phyloP scores from a whole-genome alignment of 2,329 filamentous ascomycete genomes.

The Ploettnerulaceae sp. region DNA sequence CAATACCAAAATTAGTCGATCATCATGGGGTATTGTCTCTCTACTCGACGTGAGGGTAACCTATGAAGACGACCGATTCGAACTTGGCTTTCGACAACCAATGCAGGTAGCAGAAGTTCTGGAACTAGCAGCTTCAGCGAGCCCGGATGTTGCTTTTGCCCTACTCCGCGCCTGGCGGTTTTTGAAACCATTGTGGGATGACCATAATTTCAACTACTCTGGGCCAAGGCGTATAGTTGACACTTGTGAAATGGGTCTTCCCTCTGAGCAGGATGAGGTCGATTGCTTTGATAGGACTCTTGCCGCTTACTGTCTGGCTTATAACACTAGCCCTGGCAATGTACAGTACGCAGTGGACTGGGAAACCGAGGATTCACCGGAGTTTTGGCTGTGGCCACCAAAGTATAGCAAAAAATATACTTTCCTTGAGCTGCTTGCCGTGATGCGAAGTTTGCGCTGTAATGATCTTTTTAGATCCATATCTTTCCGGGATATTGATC shows the following conservation, averaged over 20 bases:
- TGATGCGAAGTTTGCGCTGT: slow-evolving; percentile 65
- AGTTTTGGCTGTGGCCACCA: slow-evolving; percentile 59
- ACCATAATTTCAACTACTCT: slow-evolving; percentile 56
- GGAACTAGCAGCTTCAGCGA: slow-evolving; percentile 58
- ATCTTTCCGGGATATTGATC: slow-evolving; percentile 58
- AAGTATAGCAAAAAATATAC: slow-evolving; percentile 50
- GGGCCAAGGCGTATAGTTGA: slow-evolving; percentile 53
- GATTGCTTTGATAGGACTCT: slow-evolving; percentile 61
- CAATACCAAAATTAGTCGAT: slow-evolving; percentile 41
- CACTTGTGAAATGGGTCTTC: slow-evolving; percentile 39
- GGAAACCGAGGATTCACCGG: slow-evolving; percentile 60
- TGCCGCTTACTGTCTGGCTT: slow-evolving; percentile 65
- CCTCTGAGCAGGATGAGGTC: slow-evolving; percentile 53
- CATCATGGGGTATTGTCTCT: slow-evolving; percentile 59
- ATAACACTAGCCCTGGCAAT: slow-evolving; percentile 58
- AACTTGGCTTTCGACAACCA: slow-evolving; percentile 58
- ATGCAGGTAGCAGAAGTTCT: slow-evolving; percentile 50
- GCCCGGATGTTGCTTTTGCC: slow-evolving; percentile 58
- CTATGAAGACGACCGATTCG: slow-evolving; percentile 60
- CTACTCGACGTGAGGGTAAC: slow-evolving; percentile 55
- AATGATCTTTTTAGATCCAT: slow-evolving; percentile 65
- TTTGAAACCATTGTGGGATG: slow-evolving; percentile 60
- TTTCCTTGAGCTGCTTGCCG: slow-evolving; percentile 59
- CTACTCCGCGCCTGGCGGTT: slow-evolving; percentile 57
- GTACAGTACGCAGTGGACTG: slow-evolving; percentile 59